Evolutionary conservation across 139 green algal species (phyloP), one percentile per base, ranked within the genome.

Genomic region (Tetraselmis chui): DNA sequence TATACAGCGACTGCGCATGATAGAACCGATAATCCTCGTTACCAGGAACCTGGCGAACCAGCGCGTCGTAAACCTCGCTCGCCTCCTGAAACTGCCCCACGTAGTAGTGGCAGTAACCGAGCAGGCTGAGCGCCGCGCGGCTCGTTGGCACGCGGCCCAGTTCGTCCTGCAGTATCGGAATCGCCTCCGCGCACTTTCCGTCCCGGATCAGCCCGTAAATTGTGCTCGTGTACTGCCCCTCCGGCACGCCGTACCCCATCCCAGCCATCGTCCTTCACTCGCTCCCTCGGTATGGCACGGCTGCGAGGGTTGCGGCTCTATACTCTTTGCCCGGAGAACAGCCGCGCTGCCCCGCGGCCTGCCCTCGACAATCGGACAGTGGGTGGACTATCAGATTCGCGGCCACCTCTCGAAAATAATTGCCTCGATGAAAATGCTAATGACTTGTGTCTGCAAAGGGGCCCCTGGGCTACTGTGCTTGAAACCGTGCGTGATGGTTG

Each of bases 101-200:
- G 32, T 94, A 88, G 78, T 94, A 96, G 75, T 92, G 90, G 83
- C 90, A 93, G 84, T 95, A 93, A 0, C 87, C 93, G 23, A 96
- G 86, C 25, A 96, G 85, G 1, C 89, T 94, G 1, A 96, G 83
- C 0, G 89, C 90, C 30, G 92, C 89, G 1, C 91, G 87, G 81
- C 88, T 94, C 28, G 91, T 87, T 11, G 91, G 91, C 0, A 82
- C 28, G 29, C 89, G 89, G 85, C 90, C 81, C 23, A 93, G 83
- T 32, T 92, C 45, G 5, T 85, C 59, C 27, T 88, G 30, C 2
- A 95, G 81, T 1, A 87, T 28, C 2, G 23, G 25, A 1, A 92
- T 90, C 2, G 88, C 90, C 0, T 90, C 85, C 0, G 76, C 75
- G 79, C 88, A 91, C 79, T 91, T 91, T 1, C 86, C 81, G 74